These are phyloP conservation scores for Erythrobasidium hasegawianum DNA, from an alignment of 1,284 basidiomycete species.

Conservation along the genomic window DNA sequence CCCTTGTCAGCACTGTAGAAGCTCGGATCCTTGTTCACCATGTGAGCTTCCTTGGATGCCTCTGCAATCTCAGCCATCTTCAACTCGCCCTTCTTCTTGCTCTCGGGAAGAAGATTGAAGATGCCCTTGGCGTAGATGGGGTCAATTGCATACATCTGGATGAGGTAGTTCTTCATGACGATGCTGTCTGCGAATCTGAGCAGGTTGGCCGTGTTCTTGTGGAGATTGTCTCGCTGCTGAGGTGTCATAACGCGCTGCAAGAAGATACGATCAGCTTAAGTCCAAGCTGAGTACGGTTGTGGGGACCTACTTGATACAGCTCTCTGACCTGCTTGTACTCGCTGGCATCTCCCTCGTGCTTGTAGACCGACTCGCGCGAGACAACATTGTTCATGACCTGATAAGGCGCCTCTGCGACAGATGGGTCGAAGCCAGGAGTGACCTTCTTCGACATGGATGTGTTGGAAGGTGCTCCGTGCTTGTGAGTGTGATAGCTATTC, in stretches of 20 bases:
- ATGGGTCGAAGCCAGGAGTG: conserved; percentile 45
- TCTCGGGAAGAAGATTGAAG: conserved; percentile 44
- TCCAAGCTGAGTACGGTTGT: too few species aligned
- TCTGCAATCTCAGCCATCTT: conserved; percentile 45
- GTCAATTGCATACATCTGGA: conserved; percentile 46
- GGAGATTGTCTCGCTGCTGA: conserved; percentile 45
- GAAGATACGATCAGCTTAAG: background rate
- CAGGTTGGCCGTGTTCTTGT: conserved; percentile 48
- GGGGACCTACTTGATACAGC: conserved; percentile 40
- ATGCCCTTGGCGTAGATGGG: conserved; percentile 46
- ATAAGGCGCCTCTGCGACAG: conserved; percentile 44
- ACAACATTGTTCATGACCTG: conserved; percentile 47
- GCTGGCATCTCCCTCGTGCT: conserved; percentile 47
- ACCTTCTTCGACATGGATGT: conserved; percentile 39
- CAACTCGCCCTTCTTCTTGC: conserved; percentile 37
- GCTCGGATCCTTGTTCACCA: conserved; percentile 36
- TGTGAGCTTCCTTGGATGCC: conserved; percentile 35
- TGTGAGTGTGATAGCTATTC: conserved; percentile 46
- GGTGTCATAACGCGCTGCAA: conserved; percentile 44
- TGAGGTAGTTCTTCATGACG: conserved; percentile 48
- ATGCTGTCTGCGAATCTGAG: conserved; percentile 47
- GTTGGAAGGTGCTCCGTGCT: conserved; percentile 13
- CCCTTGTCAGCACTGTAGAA: conserved; percentile 34
- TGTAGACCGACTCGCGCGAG: conserved; percentile 46
- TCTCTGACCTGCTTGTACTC: conserved; percentile 49